These are phyloP conservation scores for Amanita muscaria DNA, from an alignment of 768 basidiomycete species.

Conservation along the genomic window DNA sequence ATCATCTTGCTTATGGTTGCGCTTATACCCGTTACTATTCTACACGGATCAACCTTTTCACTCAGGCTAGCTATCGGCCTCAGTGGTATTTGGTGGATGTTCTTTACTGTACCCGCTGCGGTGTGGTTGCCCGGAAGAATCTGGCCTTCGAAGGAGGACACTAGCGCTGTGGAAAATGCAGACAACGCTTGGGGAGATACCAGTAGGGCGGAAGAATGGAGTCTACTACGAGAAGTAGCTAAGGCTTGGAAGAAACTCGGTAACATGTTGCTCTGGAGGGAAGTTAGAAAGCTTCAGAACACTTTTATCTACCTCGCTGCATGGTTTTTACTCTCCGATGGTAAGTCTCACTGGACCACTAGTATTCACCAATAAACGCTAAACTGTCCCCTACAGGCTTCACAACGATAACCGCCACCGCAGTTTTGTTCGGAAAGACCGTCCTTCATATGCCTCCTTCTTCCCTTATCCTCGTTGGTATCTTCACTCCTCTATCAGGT, in stretches of 20 bases:
- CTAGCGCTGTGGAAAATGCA: slow-evolving; percentile 10
- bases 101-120: slow-evolving; percentile 73
- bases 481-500: slow-evolving; percentile 69
- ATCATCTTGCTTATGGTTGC: slow-evolving; percentile 68
- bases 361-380: not conserved
- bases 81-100: slow-evolving; percentile 84
- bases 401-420: slow-evolving; percentile 87
- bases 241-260: slow-evolving; percentile 72
- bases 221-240: slow-evolving; percentile 39
- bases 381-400: slow-evolving; percentile 48
- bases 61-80: slow-evolving; percentile 77
- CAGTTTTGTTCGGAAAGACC: slow-evolving; percentile 89
- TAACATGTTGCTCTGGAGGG: slow-evolving; percentile 61
- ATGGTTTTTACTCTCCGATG: slow-evolving; percentile 93
- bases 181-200: slow-evolving; percentile 14
- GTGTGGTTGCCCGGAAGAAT: slow-evolving; percentile 53
- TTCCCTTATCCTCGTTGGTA: slow-evolving; percentile 70
- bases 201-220: slow-evolving; percentile 28
- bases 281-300: slow-evolving; percentile 67
- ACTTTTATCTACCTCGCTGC: slow-evolving; percentile 88
- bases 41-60: slow-evolving; percentile 70
- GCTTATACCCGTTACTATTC: slow-evolving; percentile 64
- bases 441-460: slow-evolving; percentile 72
- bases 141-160: slow-evolving; percentile 7
- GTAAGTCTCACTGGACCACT: too few relatives aligned